These are phyloP conservation scores for Berberis vulgaris DNA, from an alignment of 164 flowering plant species.

Conservation along the genomic window DNA sequence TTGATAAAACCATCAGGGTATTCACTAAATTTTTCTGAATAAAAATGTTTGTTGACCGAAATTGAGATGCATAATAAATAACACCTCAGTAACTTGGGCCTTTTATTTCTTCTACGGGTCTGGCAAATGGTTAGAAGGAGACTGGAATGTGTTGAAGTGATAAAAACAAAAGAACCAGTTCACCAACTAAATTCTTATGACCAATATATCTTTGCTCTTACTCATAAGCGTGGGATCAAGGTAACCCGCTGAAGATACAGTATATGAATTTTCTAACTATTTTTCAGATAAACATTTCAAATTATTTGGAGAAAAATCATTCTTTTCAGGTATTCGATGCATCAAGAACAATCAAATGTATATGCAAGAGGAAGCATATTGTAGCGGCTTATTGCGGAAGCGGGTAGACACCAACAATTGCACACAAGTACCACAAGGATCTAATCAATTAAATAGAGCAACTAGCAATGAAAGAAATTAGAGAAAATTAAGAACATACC, in stretches of 20 bases:
- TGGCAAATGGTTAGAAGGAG: constrained; percentile 53
- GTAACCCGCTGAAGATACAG: constrained; percentile 17
- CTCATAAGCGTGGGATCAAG: constrained; percentile 43
- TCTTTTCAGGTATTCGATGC: constrained; percentile 37
- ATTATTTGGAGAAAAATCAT: not conserved
- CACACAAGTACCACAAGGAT: no score
- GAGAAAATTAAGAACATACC: no score
- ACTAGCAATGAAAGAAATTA: no score
- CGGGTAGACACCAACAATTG: no score
- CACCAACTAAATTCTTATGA: constrained; percentile 41
- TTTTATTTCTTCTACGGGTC: constrained; percentile 28
- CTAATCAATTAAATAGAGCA: no score
- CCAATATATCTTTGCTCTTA: constrained; percentile 32
- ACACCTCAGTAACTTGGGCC: not conserved
- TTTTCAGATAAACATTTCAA: no score
- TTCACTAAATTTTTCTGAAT: not conserved
- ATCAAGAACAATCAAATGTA: no score
- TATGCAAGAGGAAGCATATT: no score
- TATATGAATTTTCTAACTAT: no score
- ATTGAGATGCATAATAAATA: not conserved
- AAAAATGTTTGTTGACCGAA: no score
- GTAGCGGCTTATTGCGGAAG: no score
- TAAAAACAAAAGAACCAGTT: constrained; percentile 45
- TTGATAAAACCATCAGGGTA: constrained; percentile 71
- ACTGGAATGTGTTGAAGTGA: constrained; percentile 52